Evolutionary conservation across 768 basidiomycete species (phyloP), one percentile per base, ranked within the genome.

Genomic region (Tubosaeta brunneosetosa): DNA sequence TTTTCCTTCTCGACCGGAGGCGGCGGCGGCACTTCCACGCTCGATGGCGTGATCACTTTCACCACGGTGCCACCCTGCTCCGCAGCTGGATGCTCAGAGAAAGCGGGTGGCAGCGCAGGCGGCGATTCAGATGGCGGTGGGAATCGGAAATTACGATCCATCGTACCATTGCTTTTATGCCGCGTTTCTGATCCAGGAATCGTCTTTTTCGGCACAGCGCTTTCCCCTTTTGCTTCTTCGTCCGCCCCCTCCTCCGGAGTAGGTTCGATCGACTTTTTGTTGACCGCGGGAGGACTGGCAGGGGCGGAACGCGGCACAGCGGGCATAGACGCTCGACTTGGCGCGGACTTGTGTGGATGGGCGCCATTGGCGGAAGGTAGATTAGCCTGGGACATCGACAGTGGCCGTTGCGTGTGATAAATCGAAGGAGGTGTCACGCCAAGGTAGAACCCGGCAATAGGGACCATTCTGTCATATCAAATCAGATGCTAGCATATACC

Each of bases 371-470:
- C 10, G 16, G 75, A 74, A 1, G 78, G 73, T 1, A 82, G 70
- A 26, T 77, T 74, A 3, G 81, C 79, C 66, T 87, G 85, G 0
- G 88, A 90, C 83, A 91, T 86, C 19, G 88, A 89, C 55, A 86
- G 84, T 0, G 85, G 82, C 5, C 87, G 78, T 45, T 74, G 71
- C 3, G 62, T 47, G 41, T 66, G 59, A 50, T 68, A 68, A 42
- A 60, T 68, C 3, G 82, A 68, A 2, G 73, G 70, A 0, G 80
- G 77, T n/a, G 73, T 80, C 13, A 82, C 77, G 17, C 88, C 88
- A n/a, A 92, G 83, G 62, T 92, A 92, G 65, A 83, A 91, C 16
- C 78, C 74, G 1, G 86, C 81, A 53, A 94, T 94, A 6, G 92
- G 87, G 9, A 94, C 81, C 88, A 95, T 92, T 63, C 90, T 91